These are phyloP conservation scores for Bondarzewia mesenterica DNA, from an alignment of 1,284 basidiomycete genomes.

Conservation along the genomic window DNA sequence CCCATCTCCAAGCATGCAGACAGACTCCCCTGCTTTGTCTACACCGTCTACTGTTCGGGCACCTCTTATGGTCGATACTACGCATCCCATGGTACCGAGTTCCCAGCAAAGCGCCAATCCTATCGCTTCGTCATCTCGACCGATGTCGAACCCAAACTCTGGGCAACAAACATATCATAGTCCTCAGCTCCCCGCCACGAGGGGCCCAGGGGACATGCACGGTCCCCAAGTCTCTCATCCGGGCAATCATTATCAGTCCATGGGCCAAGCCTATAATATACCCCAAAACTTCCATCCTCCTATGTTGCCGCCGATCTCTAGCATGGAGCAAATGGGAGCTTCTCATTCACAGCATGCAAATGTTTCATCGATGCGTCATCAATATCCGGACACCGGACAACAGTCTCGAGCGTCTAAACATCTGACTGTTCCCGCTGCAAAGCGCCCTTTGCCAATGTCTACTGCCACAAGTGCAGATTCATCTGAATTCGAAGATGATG, in stretches of 20 bases:
- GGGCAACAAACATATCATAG: constrained; percentile 18
- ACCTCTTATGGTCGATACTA: constrained; percentile 30
- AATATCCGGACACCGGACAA: constrained; percentile 33
- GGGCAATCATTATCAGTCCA: constrained; percentile 11
- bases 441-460: constrained; percentile 52
- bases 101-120: constrained; percentile 6
- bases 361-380: constrained; percentile 52
- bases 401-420: constrained; percentile 30
- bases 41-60: constrained; percentile 39
- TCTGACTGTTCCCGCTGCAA: constrained; percentile 31
- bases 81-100: constrained; percentile 17
- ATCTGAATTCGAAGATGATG: constrained; percentile 68
- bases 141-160: neutral
- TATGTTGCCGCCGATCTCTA: constrained; percentile 64
- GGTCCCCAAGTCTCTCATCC: constrained; percentile 10
- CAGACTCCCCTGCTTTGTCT: constrained; percentile 52
- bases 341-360: constrained; percentile 39
- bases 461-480: constrained; percentile 69
- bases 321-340: constrained; percentile 50
- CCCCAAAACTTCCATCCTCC: constrained; percentile 29
- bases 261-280: constrained; percentile 13
- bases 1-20: constrained; percentile 55
- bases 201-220: constrained; percentile 5
- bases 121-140: neutral
- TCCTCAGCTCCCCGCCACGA: constrained; percentile 7